Conservation (phyloP, 1,284 basidiomycete genomes). For the Fistulinella cinereoalba region DNA sequence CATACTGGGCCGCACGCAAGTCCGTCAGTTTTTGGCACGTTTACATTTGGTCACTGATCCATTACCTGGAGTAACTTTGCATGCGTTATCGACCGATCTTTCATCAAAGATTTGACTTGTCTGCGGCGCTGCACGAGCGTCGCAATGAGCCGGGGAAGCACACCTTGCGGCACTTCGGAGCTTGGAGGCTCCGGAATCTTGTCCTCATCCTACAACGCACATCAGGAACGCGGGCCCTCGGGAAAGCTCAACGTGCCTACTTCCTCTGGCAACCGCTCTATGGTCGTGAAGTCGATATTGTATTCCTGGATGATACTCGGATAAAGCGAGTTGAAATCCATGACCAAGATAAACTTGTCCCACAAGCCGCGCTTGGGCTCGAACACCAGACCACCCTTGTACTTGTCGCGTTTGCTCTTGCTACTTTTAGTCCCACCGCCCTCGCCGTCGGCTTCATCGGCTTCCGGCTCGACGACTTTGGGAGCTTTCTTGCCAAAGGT, state of each 20-base stretch:
- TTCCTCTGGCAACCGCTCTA: slow-evolving; percentile 72
- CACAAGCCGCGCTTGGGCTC: slow-evolving; percentile 95
- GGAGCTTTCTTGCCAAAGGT: slow-evolving; percentile 72
- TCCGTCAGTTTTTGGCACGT: slow-evolving; percentile 5
- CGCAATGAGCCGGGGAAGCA: slow-evolving; percentile 94
- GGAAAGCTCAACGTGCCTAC: slow-evolving; percentile 39
- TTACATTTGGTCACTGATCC: neutral
- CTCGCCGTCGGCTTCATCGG: slow-evolving; percentile 60
- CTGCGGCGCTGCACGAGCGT: slow-evolving; percentile 88
- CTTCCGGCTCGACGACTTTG: slow-evolving; percentile 36
- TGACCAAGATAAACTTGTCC: slow-evolving; percentile 97
- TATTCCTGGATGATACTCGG: slow-evolving; percentile 99
- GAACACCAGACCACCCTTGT: slow-evolving; percentile 97
- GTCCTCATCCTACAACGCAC: slow-evolving; percentile 62
- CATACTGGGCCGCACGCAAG: slow-evolving; percentile 55
- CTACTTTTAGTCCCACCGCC: slow-evolving; percentile 50
- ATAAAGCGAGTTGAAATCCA: slow-evolving; percentile 99
- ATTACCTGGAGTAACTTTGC: slow-evolving; percentile 84
- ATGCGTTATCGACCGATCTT: slow-evolving; percentile 74
- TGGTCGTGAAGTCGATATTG: slow-evolving; percentile 99
- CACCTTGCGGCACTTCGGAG: slow-evolving; percentile 74
- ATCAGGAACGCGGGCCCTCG: neutral
- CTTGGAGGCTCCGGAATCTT: slow-evolving; percentile 88
- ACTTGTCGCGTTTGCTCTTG: slow-evolving; percentile 89
- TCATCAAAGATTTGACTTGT: slow-evolving; percentile 95